These are phyloP conservation scores for Neofusicoccum cordaticola DNA, from an alignment of 2,329 filamentous ascomycete genomes.

Conservation along the genomic window DNA sequence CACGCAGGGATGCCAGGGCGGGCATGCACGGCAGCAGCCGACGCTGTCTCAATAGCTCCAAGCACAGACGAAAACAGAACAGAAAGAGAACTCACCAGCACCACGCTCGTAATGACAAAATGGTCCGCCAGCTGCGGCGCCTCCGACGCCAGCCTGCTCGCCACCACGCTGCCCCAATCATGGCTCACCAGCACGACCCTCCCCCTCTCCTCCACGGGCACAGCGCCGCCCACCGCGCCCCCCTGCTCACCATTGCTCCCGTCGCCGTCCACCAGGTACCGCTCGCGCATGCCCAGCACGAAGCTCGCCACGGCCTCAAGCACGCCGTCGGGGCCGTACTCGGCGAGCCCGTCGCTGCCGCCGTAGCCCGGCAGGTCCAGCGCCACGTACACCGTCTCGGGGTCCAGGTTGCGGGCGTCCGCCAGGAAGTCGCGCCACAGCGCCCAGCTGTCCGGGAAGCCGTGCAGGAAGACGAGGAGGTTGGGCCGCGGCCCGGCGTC, in stretches of 20 bases:
- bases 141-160: constrained; percentile 57
- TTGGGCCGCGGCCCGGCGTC: constrained; percentile 19
- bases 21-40: background rate
- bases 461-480: constrained; percentile 56
- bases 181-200: constrained; percentile 49
- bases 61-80: background rate
- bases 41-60: background rate
- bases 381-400: constrained; percentile 49
- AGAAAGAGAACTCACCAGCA: constrained; percentile 44
- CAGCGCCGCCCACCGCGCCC: background rate
- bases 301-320: constrained; percentile 55
- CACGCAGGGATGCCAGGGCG: constrained; percentile 3
- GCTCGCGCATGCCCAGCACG: constrained; percentile 49
- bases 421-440: constrained; percentile 52
- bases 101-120: constrained; percentile 54
- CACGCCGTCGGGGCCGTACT: constrained; percentile 51
- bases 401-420: constrained; percentile 8
- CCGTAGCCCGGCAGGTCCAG: constrained; percentile 60
- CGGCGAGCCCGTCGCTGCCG: constrained; percentile 52
- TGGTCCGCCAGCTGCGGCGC: constrained; percentile 55
- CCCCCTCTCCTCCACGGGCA: constrained; percentile 21
- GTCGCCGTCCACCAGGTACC: constrained; percentile 17
- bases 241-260: background rate
- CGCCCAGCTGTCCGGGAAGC: constrained; percentile 58
- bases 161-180: constrained; percentile 55